These are phyloP conservation scores for Fallopia convolvulus DNA, from an alignment of 148 eudicot genomes.

Conservation along the genomic window DNA sequence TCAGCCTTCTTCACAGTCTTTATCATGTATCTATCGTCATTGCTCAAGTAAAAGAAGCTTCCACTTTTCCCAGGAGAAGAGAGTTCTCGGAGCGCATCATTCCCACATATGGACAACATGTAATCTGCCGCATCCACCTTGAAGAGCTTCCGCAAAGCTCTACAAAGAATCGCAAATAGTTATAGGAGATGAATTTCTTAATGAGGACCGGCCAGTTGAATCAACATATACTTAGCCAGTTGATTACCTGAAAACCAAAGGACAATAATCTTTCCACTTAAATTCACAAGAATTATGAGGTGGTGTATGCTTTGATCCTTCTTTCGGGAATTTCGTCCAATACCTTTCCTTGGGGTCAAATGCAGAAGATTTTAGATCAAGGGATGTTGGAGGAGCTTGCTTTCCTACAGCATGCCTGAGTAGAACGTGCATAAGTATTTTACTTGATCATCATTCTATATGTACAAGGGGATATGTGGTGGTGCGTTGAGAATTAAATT, in stretches of 20 bases:
- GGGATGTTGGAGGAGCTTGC: conserved; percentile 21
- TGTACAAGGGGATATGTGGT: too few species aligned
- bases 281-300: conserved; percentile 19
- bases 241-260: conserved; percentile 11
- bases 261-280: conserved; percentile 17
- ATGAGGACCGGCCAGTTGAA: neutral
- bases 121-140: conserved; percentile 54
- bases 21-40: conserved; percentile 47
- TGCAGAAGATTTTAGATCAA: conserved; percentile 17
- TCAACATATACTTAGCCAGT: too few species aligned
- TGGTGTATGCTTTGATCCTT: conserved; percentile 12
- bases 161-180: neutral
- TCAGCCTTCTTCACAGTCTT: conserved; percentile 51
- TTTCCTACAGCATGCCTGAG: conserved; percentile 13
- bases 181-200: neutral
- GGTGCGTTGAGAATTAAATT: too few species aligned
- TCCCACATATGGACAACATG: conserved; percentile 51
- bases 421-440: too few species aligned
- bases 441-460: too few species aligned
- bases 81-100: conserved; percentile 47
- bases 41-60: conserved; percentile 47
- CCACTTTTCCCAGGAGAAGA: conserved; percentile 59
- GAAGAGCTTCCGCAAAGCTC: conserved; percentile 39
- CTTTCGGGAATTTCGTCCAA: conserved; percentile 11
- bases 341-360: conserved; percentile 14